Evolutionary conservation across 306 rosid species (phyloP), one percentile per base, ranked within the genome.

Genomic region (Senna tora): DNA sequence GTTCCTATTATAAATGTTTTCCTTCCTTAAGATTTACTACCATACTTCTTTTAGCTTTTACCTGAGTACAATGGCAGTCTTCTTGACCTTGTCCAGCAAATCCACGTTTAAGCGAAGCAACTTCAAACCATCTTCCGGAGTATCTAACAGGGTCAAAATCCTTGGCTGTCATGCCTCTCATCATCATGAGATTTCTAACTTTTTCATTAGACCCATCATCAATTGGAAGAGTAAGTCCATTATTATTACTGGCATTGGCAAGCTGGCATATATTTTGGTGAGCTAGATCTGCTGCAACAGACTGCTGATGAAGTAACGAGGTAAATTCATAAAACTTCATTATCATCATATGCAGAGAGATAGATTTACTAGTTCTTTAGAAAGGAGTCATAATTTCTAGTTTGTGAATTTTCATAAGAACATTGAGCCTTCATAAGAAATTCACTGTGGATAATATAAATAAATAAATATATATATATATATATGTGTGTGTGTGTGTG

Each of bases 31-130:
- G 53, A 21, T 28, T 72, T 60, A 75, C 39, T 62, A 76, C 67
- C 61, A 63, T 56, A 63, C 72, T 47, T 65, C 55, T 83, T 51
- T 74, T 70, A 45, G 68, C 53, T 77, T 75, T 84, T 80, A 91
- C 98, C 98, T 94, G 98, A 67, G 97, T 94, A 82, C 97, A 94
- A 82, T 94, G 97, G 72, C 99, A 94, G 51, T 94, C 99, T 85
- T 87, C 99, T 82, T 94, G 99, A 63, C 99, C 99, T 77, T 74
- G 87, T 69, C 99, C 99, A 43, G 97, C 96, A 62, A 94, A 94
- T 79, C 99, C 99, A n/a, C 96, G 74, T 82, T 94, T 94, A 54
- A 91, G 99, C 1, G 99, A 94, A 76, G 99, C 96, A 71, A 94
- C 97, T 85, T 94, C 99, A 73, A 89, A 94, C 99, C 99, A 94